Percentiles rank a stretch among this genome's conserved stretches.
Conservation (phyloP, 2,329 filamentous ascomycete species). For the Trichoderma semiorbis region DNA sequence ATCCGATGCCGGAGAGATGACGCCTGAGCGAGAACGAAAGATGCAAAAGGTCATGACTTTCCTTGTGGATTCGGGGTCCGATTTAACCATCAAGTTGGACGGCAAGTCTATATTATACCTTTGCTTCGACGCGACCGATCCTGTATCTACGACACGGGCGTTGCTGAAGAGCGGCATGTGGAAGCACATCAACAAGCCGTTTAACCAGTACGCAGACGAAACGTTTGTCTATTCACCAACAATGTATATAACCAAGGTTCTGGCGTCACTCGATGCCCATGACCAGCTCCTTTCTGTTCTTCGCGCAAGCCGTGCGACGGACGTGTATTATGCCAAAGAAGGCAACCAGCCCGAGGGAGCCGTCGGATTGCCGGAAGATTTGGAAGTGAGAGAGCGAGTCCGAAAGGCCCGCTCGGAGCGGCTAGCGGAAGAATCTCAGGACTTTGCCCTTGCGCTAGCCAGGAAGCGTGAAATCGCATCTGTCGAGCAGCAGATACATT, state of each 20-base stretch:
- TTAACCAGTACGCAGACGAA: conserved; percentile 52
- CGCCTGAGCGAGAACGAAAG: conserved; percentile 45
- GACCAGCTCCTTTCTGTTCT: conserved; percentile 47
- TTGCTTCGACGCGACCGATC: conserved; percentile 55
- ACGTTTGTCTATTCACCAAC: conserved; percentile 60
- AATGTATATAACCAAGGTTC: conserved; percentile 54
- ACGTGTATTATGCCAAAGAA: conserved; percentile 53
- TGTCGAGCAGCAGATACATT: conserved; percentile 49
- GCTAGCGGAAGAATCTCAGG: conserved; percentile 45
- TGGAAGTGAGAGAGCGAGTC: conserved; percentile 48
- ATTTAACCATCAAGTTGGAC: conserved; percentile 52
- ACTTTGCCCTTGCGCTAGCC: conserved; percentile 46
- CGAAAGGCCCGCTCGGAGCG: conserved; percentile 47
- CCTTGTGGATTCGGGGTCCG: conserved; percentile 54
- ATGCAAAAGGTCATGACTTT: conserved; percentile 57
- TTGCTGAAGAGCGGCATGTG: conserved; percentile 63
- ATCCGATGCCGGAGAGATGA: conserved; percentile 44
- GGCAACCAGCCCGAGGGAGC: conserved; percentile 54
- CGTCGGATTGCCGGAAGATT: conserved; percentile 48
- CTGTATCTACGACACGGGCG: conserved; percentile 52
- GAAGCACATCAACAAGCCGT: conserved; percentile 60
- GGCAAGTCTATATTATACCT: conserved; percentile 59
- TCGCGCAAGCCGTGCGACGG: conserved; percentile 48
- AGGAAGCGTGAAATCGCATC: conserved; percentile 50
- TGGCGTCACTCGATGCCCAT: conserved; percentile 38